Base-by-base conservation (phyloP, 2,329 filamentous ascomycete species). In the Huntiella savannae region DNA sequence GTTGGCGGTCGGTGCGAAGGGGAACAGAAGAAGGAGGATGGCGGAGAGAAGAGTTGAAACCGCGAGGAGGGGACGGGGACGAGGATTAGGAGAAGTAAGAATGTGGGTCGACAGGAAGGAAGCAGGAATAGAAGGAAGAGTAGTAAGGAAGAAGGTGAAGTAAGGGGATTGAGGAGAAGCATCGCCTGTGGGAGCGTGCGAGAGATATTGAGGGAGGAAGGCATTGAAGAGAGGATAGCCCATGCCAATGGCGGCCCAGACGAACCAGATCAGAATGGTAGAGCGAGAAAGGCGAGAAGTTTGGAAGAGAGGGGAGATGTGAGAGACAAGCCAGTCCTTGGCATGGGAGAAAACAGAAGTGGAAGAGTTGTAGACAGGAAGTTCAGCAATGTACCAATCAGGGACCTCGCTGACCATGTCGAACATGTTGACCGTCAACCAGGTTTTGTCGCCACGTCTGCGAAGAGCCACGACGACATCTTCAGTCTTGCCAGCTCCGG, bases 191-290 rank as follows among this genome's bases (percentile, higher is more conserved):
- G 62, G 62, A 19, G 73, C 70, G 47, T 75, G 71, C 17, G 77
- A 73, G 49, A 92, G 73, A 56, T 91, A 91, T 54, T 91, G 82
- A 0, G 85, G 85, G n/a, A 93, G 69, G 62, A 92, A 92, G 45
- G 82, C 80, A 60, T 91, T 91, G 70, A 88, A 93, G 1, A 93
- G 71, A 1, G 83, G 84, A 56, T 88, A 92, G 2, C 78, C 83
- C 75, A 92, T 81, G 50, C 84, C 84, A 53, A 92, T 87, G 11
- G 75, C 78, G 0, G 77, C 70, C 84, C 84, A 92, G 58, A 76
- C 77, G 60, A 86, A 82, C 81, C 81, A 86, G 41, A 88, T 65
- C 16, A 77, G 61, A 3, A 52, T 55, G 1, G 72, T 76, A 35
- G 70, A 66, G 45, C 64, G 53, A 44, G 63, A 70, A 5, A 74